phyloP scores from a whole-genome alignment of 73 alveolate genomes.

The Stentor roeselii region DNA sequence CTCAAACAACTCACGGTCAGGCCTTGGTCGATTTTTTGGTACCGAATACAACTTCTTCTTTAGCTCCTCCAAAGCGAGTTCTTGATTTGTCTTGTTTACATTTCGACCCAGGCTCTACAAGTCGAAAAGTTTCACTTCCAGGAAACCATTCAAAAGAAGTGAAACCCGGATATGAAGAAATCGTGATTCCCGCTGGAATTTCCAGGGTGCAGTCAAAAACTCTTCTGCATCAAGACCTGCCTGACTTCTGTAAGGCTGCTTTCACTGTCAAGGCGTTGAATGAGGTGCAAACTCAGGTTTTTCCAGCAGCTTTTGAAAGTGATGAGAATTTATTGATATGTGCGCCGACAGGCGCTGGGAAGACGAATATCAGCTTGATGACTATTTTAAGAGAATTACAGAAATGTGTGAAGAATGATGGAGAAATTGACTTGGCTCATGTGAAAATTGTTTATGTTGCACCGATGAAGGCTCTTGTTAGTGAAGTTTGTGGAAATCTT shows the following conservation, averaged over 20 bases:
- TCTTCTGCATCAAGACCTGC: background rate
- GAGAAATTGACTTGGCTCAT: conserved; percentile 77
- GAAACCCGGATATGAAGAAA: conserved; percentile 93
- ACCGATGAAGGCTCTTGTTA: conserved; percentile 98
- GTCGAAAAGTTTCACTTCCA: conserved; percentile 78
- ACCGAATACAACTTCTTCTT: background rate
- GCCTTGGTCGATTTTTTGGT: conserved; percentile 34
- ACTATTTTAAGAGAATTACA: conserved; percentile 80
- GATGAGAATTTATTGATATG: conserved; percentile 94
- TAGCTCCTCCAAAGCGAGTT: conserved; percentile 40
- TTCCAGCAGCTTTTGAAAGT: conserved; percentile 74
- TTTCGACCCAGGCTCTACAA: conserved; percentile 72
- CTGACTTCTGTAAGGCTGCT: conserved; percentile 62
- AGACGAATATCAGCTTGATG: conserved; percentile 91
- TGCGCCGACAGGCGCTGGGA: conserved; percentile 99
- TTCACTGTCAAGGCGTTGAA: conserved; percentile 76
- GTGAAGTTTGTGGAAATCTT: conserved; percentile 53
- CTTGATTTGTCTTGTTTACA: conserved; percentile 74
- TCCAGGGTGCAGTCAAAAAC: conserved; percentile 43
- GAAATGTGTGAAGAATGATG: conserved; percentile 67
- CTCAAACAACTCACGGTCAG: conserved; percentile 52
- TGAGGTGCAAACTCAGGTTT: conserved; percentile 71
- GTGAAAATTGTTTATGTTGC: conserved; percentile 98
- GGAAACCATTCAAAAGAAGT: conserved; percentile 68
- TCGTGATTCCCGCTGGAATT: conserved; percentile 80